Evolutionary conservation across 768 basidiomycete genomes (phyloP).

Genomic region (Roridomyces roridus): DNA sequence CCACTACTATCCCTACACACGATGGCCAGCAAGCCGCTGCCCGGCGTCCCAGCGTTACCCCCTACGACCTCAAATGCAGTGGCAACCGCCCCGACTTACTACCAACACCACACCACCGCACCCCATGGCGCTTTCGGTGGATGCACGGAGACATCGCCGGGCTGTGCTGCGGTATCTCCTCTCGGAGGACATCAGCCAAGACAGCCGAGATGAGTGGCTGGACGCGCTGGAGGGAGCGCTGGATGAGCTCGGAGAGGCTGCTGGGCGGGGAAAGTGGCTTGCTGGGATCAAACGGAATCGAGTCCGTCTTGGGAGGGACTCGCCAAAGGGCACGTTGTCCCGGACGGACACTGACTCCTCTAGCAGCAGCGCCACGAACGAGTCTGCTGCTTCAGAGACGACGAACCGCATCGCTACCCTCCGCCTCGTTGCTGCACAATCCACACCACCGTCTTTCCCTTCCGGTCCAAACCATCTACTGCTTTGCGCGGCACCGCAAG

Average conservation of each 20-base stretch:
- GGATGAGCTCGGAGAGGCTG: constrained; percentile 48
- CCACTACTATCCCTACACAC: constrained; percentile 29
- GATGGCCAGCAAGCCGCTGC: constrained; percentile 39
- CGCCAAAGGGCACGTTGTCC: constrained; percentile 25
- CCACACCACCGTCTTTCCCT: constrained; percentile 32
- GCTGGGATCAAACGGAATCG: constrained; percentile 45
- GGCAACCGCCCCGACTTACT: not conserved
- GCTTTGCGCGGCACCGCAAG: constrained; percentile 53
- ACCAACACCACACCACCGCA: too few relatives aligned
- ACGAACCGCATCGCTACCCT: constrained; percentile 33
- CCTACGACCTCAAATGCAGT: constrained; percentile 7
- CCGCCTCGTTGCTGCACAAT: constrained; percentile 31
- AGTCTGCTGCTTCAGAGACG: constrained; percentile 8
- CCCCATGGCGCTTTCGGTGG: constrained; percentile 40
- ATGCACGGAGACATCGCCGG: constrained; percentile 47
- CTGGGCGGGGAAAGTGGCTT: constrained; percentile 54
- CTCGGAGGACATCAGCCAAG: constrained; percentile 39
- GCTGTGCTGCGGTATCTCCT: constrained; percentile 48
- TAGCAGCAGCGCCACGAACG: too few relatives aligned
- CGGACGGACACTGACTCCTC: too few relatives aligned
- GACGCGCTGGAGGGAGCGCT: constrained; percentile 52
- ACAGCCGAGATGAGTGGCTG: constrained; percentile 51
- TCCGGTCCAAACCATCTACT: constrained; percentile 51
- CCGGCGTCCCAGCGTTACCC: constrained; percentile 34
- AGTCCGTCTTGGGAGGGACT: too few relatives aligned